A percentile compares a stretch with the other conserved stretches of the same genome.
These are phyloP conservation scores for Rhodotorula sphaerocarpa DNA, from an alignment of 768 basidiomycete species.

Conservation along the genomic window DNA sequence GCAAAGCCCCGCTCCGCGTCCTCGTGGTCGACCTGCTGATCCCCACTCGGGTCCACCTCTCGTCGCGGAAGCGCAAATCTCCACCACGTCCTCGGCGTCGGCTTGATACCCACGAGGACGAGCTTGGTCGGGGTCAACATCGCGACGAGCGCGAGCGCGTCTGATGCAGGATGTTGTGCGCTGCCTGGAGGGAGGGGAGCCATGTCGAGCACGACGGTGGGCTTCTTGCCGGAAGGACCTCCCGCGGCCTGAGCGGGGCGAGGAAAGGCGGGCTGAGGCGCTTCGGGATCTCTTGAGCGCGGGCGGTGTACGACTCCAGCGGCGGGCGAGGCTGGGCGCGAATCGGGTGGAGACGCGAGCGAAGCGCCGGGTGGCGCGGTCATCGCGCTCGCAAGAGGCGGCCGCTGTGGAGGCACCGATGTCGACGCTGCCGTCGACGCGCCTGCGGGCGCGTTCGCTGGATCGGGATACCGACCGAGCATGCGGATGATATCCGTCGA, in stretches of 20 bases:
- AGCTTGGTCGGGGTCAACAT: conserved; percentile 82
- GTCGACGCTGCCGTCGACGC: conserved; percentile 38
- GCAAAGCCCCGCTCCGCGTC: conserved; percentile 51
- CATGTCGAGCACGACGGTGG: conserved; percentile 65
- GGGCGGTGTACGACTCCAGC: conserved; percentile 12
- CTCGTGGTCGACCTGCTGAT: background rate
- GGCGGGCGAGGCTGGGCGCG: conserved; percentile 6
- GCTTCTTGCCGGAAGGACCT: conserved; percentile 22
- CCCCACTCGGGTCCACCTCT: background rate
- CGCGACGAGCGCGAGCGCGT: conserved; percentile 69
- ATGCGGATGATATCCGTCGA: conserved; percentile 89
- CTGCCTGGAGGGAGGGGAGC: conserved; percentile 73
- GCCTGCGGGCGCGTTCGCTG: conserved; percentile 27
- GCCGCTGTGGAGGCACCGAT: conserved; percentile 43
- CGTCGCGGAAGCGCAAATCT: conserved; percentile 38
- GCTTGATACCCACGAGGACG: conserved; percentile 85
- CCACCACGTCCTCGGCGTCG: conserved; percentile 82
- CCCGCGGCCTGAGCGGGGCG: conserved; percentile 24
- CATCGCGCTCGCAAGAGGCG: conserved; percentile 19
- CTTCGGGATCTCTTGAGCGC: conserved; percentile 1
- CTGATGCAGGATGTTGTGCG: conserved; percentile 58
- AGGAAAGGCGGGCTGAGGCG: conserved; percentile 13
- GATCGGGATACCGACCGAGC: conserved; percentile 75
- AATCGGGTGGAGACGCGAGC: conserved; percentile 47
- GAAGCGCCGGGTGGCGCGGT: conserved; percentile 11